Percentiles rank a stretch among this genome's conserved stretches.
These are phyloP conservation scores for Immersiella caudata DNA, from an alignment of 495 filamentous ascomycete genomes.

Conservation along the genomic window DNA sequence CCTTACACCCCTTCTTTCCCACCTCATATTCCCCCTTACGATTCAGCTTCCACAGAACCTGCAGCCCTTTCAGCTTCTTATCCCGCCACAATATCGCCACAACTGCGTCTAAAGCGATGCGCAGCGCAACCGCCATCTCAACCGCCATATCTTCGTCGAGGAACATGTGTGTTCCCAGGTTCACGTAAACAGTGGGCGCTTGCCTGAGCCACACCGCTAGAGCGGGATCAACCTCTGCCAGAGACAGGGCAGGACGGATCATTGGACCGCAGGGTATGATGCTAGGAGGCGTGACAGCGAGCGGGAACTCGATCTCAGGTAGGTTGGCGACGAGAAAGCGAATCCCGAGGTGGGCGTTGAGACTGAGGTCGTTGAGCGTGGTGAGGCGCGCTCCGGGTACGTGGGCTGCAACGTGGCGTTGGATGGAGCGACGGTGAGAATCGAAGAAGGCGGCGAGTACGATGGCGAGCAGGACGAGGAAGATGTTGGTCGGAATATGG, in stretches of 20 bases:
- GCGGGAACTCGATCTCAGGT: constrained; percentile 36
- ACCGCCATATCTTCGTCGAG: constrained; percentile 20
- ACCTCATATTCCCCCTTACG: constrained; percentile 22
- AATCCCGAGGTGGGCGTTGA: constrained; percentile 20
- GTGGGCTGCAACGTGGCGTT: constrained; percentile 16
- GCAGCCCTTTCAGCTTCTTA: constrained; percentile 27
- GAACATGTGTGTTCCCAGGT: constrained; percentile 41
- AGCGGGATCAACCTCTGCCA: constrained; percentile 37
- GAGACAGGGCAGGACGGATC: constrained; percentile 39
- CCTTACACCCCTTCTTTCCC: constrained; percentile 4
- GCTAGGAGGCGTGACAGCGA: constrained; percentile 42
- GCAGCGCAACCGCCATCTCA: constrained; percentile 43
- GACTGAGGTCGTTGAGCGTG: constrained; percentile 29
- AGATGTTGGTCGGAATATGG: constrained; percentile 27
- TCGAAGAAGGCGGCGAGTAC: constrained; percentile 24
- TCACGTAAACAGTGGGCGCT: constrained; percentile 45
- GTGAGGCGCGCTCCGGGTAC: constrained; percentile 24
- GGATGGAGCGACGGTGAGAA: constrained; percentile 21
- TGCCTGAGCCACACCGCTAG: constrained; percentile 40
- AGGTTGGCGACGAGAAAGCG: constrained; percentile 34
- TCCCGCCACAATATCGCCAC: constrained; percentile 17
- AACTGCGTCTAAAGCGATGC: constrained; percentile 32
- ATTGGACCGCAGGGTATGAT: constrained; percentile 57
- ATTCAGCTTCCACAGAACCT: constrained; percentile 51
- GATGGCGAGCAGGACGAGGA: constrained; percentile 29